Conservation (phyloP, 192 early-diverging fungal species). For the Rhizophagus clarus region DNA sequence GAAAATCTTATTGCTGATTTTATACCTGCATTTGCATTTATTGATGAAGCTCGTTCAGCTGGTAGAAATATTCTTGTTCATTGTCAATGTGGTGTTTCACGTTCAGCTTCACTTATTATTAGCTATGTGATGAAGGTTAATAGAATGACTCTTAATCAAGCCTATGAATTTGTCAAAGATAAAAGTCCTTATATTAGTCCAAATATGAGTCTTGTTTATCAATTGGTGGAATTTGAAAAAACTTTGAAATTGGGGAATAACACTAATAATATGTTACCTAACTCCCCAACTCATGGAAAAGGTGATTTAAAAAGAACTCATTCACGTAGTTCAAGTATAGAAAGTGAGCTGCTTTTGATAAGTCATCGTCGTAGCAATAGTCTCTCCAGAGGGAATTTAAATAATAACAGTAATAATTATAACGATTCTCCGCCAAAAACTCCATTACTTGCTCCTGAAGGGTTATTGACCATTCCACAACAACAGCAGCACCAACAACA, state of each 20-base stretch:
- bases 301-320: not conserved
- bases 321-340: conserved; percentile 27
- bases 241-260: conserved; percentile 31
- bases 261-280: not conserved
- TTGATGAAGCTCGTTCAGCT: conserved; percentile 57
- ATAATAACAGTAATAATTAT: not conserved
- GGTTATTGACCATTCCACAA: not conserved
- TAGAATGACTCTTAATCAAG: conserved; percentile 55
- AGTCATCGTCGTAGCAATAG: conserved; percentile 24
- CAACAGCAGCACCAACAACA: not conserved
- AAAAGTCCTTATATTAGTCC: conserved; percentile 77
- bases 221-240: conserved; percentile 75
- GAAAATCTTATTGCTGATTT: conserved; percentile 65
- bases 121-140: conserved; percentile 84
- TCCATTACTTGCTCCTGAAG: not conserved
- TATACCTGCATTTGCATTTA: conserved; percentile 61
- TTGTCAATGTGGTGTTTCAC: conserved; percentile 88
- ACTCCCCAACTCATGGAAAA: not conserved
- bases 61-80: conserved; percentile 74
- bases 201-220: conserved; percentile 78
- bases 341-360: conserved; percentile 22
- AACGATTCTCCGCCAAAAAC: conserved; percentile 15
- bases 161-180: conserved; percentile 77
- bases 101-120: conserved; percentile 84
- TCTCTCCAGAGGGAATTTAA: not conserved